phyloP scores from a whole-genome alignment of 768 basidiomycete species.

The Podaxis carcinomalis region DNA sequence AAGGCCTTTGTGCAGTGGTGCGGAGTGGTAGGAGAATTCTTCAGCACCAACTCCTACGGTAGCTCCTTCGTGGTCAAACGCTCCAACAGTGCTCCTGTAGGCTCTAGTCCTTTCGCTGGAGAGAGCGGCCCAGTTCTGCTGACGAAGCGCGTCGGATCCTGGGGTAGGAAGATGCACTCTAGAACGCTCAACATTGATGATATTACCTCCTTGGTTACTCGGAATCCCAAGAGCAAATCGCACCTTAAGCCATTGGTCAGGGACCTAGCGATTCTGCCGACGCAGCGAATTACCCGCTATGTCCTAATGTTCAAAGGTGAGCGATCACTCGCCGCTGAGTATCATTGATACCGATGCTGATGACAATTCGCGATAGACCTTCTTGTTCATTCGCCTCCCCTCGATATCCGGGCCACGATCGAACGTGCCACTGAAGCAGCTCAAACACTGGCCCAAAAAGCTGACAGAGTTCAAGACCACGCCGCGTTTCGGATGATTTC shows the following conservation, averaged over 20 bases:
- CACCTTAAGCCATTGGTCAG: slow-evolving; percentile 30
- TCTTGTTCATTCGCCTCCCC: slow-evolving; percentile 44
- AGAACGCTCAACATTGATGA: slow-evolving; percentile 2
- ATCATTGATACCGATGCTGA: background rate
- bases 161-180: slow-evolving; percentile 15
- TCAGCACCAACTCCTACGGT: background rate
- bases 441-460: slow-evolving; percentile 21
- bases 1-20: slow-evolving; percentile 58
- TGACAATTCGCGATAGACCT: slow-evolving; percentile 35
- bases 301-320: slow-evolving; percentile 57
- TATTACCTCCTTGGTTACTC: background rate
- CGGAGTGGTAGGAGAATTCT: slow-evolving; percentile 38
- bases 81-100: slow-evolving; percentile 1
- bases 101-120: background rate
- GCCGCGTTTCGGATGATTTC: slow-evolving; percentile 13
- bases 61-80: background rate
- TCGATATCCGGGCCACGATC: slow-evolving; percentile 19
- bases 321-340: slow-evolving; percentile 10
- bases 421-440: slow-evolving; percentile 24
- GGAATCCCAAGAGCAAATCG: slow-evolving; percentile 5
- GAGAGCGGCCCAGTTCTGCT: background rate
- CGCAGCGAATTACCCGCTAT: slow-evolving; percentile 62
- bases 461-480: slow-evolving; percentile 23
- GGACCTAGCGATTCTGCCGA: slow-evolving; percentile 61
- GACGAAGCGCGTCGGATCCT: slow-evolving; percentile 15